A percentile compares a stretch with the other conserved stretches of the same genome.
Evolutionary conservation across 1,139 yeast species (phyloP).

Genomic region (Kurtzmaniella quercitrusa): DNA sequence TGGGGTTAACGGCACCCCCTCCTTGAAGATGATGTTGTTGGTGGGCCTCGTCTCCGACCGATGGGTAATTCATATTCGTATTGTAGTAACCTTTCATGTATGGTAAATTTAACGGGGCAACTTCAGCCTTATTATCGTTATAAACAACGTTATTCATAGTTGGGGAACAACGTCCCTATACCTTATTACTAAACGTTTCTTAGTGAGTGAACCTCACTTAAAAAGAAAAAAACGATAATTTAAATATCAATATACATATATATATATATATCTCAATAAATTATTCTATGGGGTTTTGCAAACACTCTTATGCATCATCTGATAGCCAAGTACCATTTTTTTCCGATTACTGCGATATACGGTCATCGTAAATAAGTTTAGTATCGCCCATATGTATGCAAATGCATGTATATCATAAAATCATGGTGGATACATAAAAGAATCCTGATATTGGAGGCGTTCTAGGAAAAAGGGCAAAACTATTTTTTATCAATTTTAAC

Average conservation of each 20-base stretch:
- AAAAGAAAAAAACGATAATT: not conserved
- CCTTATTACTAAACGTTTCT: not conserved
- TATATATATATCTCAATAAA: not conserved
- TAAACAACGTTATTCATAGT: slow-evolving; percentile 6
- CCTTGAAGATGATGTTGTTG: slow-evolving; percentile 2
- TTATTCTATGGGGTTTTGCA: not conserved
- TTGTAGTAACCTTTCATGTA: slow-evolving; percentile 5
- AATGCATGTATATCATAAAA: not conserved
- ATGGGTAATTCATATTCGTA: slow-evolving; percentile 7
- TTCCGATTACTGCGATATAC: slow-evolving; percentile 2
- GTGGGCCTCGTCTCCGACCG: slow-evolving; percentile 5
- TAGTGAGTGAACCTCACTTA: not conserved
- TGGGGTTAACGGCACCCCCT: not conserved
- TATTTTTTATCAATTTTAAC: not conserved
- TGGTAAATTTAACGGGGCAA: slow-evolving; percentile 3
- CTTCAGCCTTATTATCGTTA: slow-evolving; percentile 5
- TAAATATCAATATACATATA: not conserved
- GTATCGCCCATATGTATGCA: slow-evolving; percentile 6
- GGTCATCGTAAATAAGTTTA: slow-evolving; percentile 8
- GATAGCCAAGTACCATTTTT: slow-evolving; percentile 1
- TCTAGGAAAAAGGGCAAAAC: not conserved
- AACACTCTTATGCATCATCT: not conserved
- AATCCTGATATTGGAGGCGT: not conserved
- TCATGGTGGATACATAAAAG: not conserved
- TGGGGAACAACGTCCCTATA: slow-evolving; percentile 1